Percentiles rank a stretch among this genome's conserved stretches.
These are phyloP conservation scores for Neurospora sp. DNA, from an alignment of 495 filamentous ascomycete species.

Conservation along the genomic window DNA sequence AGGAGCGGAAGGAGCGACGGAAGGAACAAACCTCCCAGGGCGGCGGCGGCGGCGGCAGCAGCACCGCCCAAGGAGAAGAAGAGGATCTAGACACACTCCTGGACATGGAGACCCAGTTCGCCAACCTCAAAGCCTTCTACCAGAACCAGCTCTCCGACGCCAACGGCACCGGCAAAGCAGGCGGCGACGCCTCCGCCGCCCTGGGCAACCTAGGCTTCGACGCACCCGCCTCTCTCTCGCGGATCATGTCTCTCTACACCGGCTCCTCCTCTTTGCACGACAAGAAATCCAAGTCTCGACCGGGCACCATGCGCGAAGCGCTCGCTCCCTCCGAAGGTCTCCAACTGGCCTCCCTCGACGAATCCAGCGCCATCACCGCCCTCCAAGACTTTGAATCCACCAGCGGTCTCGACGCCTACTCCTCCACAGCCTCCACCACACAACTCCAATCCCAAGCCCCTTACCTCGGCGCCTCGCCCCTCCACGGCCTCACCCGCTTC, in stretches of 20 bases:
- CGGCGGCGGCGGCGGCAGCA: slow-evolving; percentile 6
- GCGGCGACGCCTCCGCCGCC: slow-evolving; percentile 42
- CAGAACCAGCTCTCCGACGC: slow-evolving; percentile 55
- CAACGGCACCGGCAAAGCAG: slow-evolving; percentile 14
- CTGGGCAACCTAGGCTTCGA: slow-evolving; percentile 55
- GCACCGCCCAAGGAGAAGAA: background rate
- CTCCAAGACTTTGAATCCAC: slow-evolving; percentile 18
- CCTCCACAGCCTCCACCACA: slow-evolving; percentile 26
- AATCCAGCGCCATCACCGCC: slow-evolving; percentile 39
- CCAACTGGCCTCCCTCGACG: slow-evolving; percentile 38
- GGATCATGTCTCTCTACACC: slow-evolving; percentile 88
- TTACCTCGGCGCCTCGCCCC: slow-evolving; percentile 24
- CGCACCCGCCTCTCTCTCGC: slow-evolving; percentile 69
- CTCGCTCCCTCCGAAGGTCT: slow-evolving; percentile 59
- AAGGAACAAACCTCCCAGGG: slow-evolving; percentile 26
- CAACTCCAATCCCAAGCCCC: slow-evolving; percentile 32
- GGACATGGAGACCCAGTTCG: slow-evolving; percentile 39
- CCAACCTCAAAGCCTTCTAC: slow-evolving; percentile 61
- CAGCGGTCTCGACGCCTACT: slow-evolving; percentile 23
- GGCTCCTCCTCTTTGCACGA: slow-evolving; percentile 41
- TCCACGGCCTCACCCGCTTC: slow-evolving; percentile 48
- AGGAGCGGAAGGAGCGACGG: slow-evolving; percentile 35
- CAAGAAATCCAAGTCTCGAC: slow-evolving; percentile 59
- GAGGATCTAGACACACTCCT: slow-evolving; percentile 10
- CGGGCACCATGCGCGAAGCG: slow-evolving; percentile 69